Evolutionary conservation across 768 basidiomycete species (phyloP).

Genomic region (Mycena metata): DNA sequence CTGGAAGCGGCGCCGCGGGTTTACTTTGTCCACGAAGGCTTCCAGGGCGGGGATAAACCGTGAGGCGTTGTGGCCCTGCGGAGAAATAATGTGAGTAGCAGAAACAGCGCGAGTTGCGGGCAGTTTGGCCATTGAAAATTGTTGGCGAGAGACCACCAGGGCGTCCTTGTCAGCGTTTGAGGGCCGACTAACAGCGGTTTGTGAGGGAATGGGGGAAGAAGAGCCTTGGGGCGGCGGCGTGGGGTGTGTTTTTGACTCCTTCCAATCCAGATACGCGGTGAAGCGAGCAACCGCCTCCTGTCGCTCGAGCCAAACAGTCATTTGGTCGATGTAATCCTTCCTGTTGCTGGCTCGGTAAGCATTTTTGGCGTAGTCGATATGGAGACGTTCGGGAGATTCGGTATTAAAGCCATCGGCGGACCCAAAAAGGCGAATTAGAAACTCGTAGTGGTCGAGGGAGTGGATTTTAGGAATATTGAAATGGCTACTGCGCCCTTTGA

Average conservation of each 20-base stretch:
- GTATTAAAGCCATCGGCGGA: slow-evolving; percentile 47
- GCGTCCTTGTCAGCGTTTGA: too few relatives aligned
- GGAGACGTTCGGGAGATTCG: slow-evolving; percentile 40
- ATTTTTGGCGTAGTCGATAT: slow-evolving; percentile 47
- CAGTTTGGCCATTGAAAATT: slow-evolving; percentile 1
- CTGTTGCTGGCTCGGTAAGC: slow-evolving; percentile 43
- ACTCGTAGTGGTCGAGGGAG: slow-evolving; percentile 44
- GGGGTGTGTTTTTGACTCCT: too few relatives aligned
- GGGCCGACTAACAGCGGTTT: too few relatives aligned
- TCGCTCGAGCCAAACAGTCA: slow-evolving; percentile 50
- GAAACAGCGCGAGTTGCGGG: slow-evolving; percentile 8
- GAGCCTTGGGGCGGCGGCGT: too few relatives aligned
- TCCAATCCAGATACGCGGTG: not conserved
- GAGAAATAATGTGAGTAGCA: slow-evolving; percentile 17
- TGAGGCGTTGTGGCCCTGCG: slow-evolving; percentile 8
- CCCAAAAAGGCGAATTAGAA: slow-evolving; percentile 42
- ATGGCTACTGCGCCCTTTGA: slow-evolving; percentile 38
- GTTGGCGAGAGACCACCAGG: too few relatives aligned
- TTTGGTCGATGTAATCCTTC: slow-evolving; percentile 48
- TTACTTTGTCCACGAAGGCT: too few relatives aligned
- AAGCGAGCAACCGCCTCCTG: slow-evolving; percentile 43
- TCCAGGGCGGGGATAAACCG: slow-evolving; percentile 6
- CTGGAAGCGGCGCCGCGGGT: too few relatives aligned
- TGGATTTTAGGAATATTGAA: slow-evolving; percentile 56
- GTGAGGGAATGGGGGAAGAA: too few relatives aligned